Conservation (phyloP, 108 stramenopile species). For the Fragilariopsis cylindrus region DNA sequence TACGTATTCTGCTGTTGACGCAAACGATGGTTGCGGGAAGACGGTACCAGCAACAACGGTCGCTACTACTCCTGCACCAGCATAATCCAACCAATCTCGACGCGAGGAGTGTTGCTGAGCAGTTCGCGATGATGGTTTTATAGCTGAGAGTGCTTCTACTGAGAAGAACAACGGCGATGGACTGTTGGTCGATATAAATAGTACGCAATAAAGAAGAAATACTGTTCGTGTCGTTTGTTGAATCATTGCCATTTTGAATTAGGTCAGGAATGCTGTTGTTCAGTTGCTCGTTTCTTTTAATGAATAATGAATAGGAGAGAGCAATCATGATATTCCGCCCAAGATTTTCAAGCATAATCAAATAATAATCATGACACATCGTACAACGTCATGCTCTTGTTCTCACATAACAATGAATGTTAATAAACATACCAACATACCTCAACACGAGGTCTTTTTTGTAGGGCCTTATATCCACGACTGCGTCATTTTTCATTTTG, state of each 20-base stretch:
- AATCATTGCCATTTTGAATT: neutral
- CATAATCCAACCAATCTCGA: slow-evolving; percentile 12
- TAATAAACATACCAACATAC: too few species aligned
- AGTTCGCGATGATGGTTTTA: neutral
- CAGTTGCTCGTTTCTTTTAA: too few species aligned
- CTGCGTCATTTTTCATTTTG: too few species aligned
- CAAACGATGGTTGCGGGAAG: slow-evolving; percentile 7
- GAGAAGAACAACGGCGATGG: neutral
- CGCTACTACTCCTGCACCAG: neutral
- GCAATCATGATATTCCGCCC: too few species aligned
- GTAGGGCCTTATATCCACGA: too few species aligned
- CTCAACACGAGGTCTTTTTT: too few species aligned
- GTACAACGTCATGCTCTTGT: too few species aligned
- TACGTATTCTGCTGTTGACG: slow-evolving; percentile 29
- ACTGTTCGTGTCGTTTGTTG: neutral
- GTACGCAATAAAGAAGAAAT: slow-evolving; percentile 5
- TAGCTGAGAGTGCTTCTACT: slow-evolving; percentile 15
- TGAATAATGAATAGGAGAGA: too few species aligned
- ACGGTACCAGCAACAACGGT: neutral
- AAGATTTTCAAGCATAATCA: too few species aligned
- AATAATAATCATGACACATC: too few species aligned
- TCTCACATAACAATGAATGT: too few species aligned
- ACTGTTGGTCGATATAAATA: neutral
- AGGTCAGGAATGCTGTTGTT: too few species aligned
- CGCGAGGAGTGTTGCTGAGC: neutral